Base-by-base conservation (phyloP, 108 stramenopile species). In the Seminavis robusta region DNA sequence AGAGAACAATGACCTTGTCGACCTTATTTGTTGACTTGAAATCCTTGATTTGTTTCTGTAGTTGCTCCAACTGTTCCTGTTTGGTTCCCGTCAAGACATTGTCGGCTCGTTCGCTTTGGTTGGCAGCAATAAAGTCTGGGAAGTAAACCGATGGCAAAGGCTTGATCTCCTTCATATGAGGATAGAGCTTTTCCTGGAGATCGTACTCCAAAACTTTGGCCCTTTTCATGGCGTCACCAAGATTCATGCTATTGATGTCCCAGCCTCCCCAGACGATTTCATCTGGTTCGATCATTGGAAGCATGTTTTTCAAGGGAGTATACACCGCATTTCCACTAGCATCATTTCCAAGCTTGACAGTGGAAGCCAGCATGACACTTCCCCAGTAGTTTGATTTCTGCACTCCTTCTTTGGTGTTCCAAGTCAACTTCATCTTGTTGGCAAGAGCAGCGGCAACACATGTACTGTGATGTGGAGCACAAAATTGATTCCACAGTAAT, bases 251-350 rank as follows among this genome's bases (percentile, higher is more conserved):
- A 44, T 84, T 94, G 47, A 98, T 97, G 60, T 98, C 98, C 98
- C 98, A 98, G 38, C 98, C 98, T 9, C 95, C 94, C 75, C 97
- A 84, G n/a, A 97, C 98, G 53, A 97, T 71, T 33, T 97, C 86
- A 66, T 92, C 86, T 20, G 98, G 98, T 54, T 97, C 50, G 6
- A 94, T 70, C 78, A 97, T 94, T 39, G 98, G 98, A 7, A 98
- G 72, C 73, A 98, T 72, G 43, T 90, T 86, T 25, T 66, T 73
- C 66, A 98, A 78, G 48, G 96, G 96, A 26, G 94, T 86, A 68
- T 84, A 87, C 20, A 97, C 90, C 2, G 90, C 72, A 51, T 92
- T 83, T 20, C 98, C 98, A 8, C 31, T 42, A 11, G 67, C 57
- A 66, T 94, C 92, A 34, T 87, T 79, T 16, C 96, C 98, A 15